Percentiles rank a stretch among this genome's conserved stretches.
Conservation (phyloP, 805 yeast species). For the Metschnikowia baotianmanensis region DNA sequence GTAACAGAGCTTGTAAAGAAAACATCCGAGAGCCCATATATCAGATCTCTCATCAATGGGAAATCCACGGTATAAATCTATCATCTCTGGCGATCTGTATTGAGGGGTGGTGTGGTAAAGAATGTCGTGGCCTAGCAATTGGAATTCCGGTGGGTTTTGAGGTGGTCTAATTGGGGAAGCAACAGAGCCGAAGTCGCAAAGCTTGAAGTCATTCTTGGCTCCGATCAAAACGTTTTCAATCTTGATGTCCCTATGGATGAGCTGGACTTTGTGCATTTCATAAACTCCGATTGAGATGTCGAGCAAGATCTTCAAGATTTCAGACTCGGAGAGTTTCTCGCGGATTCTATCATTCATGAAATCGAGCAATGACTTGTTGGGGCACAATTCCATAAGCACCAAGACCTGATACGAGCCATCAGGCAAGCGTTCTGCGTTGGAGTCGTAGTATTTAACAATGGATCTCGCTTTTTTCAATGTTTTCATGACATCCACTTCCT, state of each 20-base stretch:
- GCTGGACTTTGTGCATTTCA: constrained; percentile 76
- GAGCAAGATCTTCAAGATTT: constrained; percentile 77
- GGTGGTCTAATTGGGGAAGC: constrained; percentile 71
- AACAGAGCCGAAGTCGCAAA: constrained; percentile 94
- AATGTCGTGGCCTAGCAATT: constrained; percentile 76
- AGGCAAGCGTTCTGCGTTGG: constrained; percentile 64
- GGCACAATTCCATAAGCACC: constrained; percentile 89
- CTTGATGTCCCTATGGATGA: constrained; percentile 91
- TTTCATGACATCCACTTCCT: constrained; percentile 81
- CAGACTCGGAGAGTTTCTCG: constrained; percentile 71
- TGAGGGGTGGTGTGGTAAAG: constrained; percentile 93
- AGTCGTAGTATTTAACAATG: constrained; percentile 70
- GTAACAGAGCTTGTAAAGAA: constrained; percentile 84
- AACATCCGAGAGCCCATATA: constrained; percentile 95
- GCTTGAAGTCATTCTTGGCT: constrained; percentile 62
- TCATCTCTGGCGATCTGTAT: constrained; percentile 94
- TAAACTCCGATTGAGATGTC: constrained; percentile 79
- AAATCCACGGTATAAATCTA: constrained; percentile 75
- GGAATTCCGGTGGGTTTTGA: constrained; percentile 67
- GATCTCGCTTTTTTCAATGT: constrained; percentile 52
- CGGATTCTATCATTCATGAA: constrained; percentile 85
- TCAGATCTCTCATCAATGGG: constrained; percentile 92
- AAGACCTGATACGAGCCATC: constrained; percentile 74
- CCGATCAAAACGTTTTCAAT: constrained; percentile 91
- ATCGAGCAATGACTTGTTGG: constrained; percentile 82